Evolutionary conservation across 2,329 filamentous ascomycete genomes (phyloP), one percentile per base, ranked within the genome.

Genomic region (Ophiognomonia clavigignenti-juglandacearum): DNA sequence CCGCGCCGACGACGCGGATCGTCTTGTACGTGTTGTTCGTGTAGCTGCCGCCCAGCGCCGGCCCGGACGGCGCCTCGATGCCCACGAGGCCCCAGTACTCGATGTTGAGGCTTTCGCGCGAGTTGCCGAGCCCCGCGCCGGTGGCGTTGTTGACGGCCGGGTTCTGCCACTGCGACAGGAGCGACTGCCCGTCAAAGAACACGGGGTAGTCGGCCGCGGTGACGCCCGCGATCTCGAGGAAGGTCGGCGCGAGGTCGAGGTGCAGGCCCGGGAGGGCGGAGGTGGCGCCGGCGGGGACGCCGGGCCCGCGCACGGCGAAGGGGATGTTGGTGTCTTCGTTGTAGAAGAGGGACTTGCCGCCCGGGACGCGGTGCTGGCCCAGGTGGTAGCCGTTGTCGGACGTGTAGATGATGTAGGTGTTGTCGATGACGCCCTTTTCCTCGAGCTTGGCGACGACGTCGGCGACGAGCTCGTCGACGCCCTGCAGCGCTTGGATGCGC

Each of bases 401-500:
- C 0, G 59, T 54, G 50, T 54, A 59, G 36, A 61, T 56, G 27
- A 59, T 53, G 35, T 59, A 60, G 1, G 58, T 63, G 29, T 64
- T 60, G 4, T 62, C 51, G 10, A 61, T 31, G 2, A 47, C 29
- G 2, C 52, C 52, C 22, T 55, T 58, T 8, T 54, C 54, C n/a
- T 61, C 56, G 1, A 66, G 53, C 44, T 51, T 53, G 4, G 51
- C 32, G 1, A 66, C 39, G 1, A 65, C 56, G 40, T 65, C 61
- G 24, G 59, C 55, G 4, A 66, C 52, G 3, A 66, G 61, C 18
- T 66, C 63, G 34, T 67, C 63, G 0, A 67, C 53, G 4, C 62
- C 60, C 14, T 54, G 48, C 2, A 64, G 48, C 0, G 58, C 51
- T n/a, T 59, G 54, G 2, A 57, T 39, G 1, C 62, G 53, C 11